Evolutionary conservation across 2,329 filamentous ascomycete species (phyloP), one percentile per base, ranked within the genome.

Genomic region (Capronia coronata): DNA sequence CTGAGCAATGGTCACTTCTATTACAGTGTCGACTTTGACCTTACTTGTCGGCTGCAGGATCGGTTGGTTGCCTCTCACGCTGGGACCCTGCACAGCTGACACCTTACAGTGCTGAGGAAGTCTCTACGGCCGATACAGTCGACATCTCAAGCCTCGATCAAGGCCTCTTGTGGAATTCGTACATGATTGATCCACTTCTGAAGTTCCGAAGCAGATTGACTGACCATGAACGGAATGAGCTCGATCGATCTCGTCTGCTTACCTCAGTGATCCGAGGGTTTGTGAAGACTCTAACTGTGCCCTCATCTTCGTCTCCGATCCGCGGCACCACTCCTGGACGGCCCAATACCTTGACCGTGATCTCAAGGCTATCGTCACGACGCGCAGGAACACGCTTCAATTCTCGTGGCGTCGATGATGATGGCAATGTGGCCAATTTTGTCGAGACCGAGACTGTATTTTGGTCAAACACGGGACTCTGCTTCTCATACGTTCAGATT

Each of bases 381-480:
- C 81, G 91, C 69, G 93, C 93, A 14, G 93, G 93, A 18, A 98
- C 93, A 13, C 80, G 93, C 34, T 98, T 97, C 75, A 97, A 97
- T 66, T 85, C 91, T n/a, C 79, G 93, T 59, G 93, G 93, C 32
- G 95, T 98, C 57, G 93, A 98, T 63, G 93, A 98, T 65, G 89
- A 97, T 63, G 93, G 93, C 11, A 88, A 97, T 61, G 93, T 97
- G 22, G 90, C 93, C 53, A 98, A 98, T 67, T 98, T 95, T 68
- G 93, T 97, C n/a, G 93, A 98, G 68, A 93, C 89, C 0, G 93
- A 98, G 69, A 94, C 89, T 0, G 82, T 91, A 34, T 90, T 94
- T 63, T 95, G 87, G 84, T 84, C 84, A 59, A 86, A 86, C 1
- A 79, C 81, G 1, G 75, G 74, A 1, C 79, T 88, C 5, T 81